phyloP scores from a whole-genome alignment of 2,329 filamentous ascomycete genomes.

The Chaetomiaceae sp. region DNA sequence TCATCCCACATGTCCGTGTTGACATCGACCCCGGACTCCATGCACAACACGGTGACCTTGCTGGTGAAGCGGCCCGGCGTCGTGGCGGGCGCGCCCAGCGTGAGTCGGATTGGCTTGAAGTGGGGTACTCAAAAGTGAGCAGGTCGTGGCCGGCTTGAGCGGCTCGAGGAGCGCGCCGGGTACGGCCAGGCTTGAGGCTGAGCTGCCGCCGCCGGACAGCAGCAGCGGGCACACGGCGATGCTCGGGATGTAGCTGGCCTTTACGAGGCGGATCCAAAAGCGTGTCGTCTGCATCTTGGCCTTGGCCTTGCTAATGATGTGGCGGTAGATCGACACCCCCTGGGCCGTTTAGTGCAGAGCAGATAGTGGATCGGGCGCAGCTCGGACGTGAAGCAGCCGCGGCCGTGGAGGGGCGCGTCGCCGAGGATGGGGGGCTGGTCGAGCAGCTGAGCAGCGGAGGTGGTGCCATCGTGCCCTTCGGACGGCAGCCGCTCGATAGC shows the following conservation, averaged over 20 bases:
- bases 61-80: conserved; percentile 72
- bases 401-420: conserved; percentile 42
- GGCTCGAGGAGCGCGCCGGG: conserved; percentile 38
- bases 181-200: conserved; percentile 23
- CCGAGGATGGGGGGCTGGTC: conserved; percentile 34
- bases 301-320: conserved; percentile 93
- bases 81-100: conserved; percentile 72
- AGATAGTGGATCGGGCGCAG: conserved; percentile 77
- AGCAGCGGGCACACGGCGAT: conserved; percentile 64
- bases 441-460: conserved; percentile 43
- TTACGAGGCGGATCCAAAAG: conserved; percentile 88
- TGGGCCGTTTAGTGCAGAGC: conserved; percentile 85
- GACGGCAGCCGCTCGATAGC: conserved; percentile 54
- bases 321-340: conserved; percentile 86
- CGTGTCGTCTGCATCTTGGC: conserved; percentile 81
- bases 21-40: conserved; percentile 87
- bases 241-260: conserved; percentile 79
- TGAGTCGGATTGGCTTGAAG: conserved; percentile 84
- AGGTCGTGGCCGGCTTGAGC: conserved; percentile 69
- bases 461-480: conserved; percentile 59
- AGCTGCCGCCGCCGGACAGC: conserved; percentile 16
- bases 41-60: conserved; percentile 86
- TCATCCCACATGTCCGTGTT: conserved; percentile 89
- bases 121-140: conserved; percentile 84
- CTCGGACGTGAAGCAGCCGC: conserved; percentile 58